Evolutionary conservation across 2,329 filamentous ascomycete species (phyloP), one percentile per base, ranked within the genome.

Genomic region (Sporothrix globosa): DNA sequence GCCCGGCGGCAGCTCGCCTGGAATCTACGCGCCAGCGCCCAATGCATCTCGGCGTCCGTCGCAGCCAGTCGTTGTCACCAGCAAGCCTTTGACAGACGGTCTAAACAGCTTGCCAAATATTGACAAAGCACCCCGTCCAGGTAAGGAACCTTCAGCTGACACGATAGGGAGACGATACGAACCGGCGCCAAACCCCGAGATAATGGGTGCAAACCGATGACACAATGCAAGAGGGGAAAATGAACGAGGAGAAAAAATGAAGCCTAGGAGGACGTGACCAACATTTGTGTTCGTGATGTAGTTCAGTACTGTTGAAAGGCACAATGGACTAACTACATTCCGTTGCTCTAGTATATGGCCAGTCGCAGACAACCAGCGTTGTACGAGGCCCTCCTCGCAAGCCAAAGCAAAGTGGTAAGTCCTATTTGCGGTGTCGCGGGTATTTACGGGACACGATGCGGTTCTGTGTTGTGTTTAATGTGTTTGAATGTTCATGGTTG

Each of bases 321-420:
- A 46, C n/a, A 46, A 46, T 63, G 7, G 58, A 46, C n/a, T 46
- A 24, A 56, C 30, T 5, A 52, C 30, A 24, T 14, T 19, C 27
- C 21, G 10, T 3, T n/a, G n/a, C 13, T 66, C 24, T 68, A 69
- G 69, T 21, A 50, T 52, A 21, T 14, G 27, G 24, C 44, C 27
- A 46, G 19, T 6, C 34, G 13, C 41, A 27, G 17, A 13, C 30
- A 6, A 24, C 27, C 34, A 65, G 27, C 34, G 60, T 69, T 84
- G 54, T 86, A 34, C 82, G 85, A 70, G 85, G 85, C 1, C 85
- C 85, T 1, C 85, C 85, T 2, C 79, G 85, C 72, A 87, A 87
- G 72, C 85, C 88, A 71, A 83, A 85, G 72, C 87, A 90, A 77
- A 90, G 85, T 76, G 87, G 88, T 89, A 79, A 80, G 85, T 77